A percentile compares a stretch with the other conserved stretches of the same genome.
Evolutionary conservation across 768 basidiomycete species (phyloP).

Genomic region (Stropharia rugosoannulata): DNA sequence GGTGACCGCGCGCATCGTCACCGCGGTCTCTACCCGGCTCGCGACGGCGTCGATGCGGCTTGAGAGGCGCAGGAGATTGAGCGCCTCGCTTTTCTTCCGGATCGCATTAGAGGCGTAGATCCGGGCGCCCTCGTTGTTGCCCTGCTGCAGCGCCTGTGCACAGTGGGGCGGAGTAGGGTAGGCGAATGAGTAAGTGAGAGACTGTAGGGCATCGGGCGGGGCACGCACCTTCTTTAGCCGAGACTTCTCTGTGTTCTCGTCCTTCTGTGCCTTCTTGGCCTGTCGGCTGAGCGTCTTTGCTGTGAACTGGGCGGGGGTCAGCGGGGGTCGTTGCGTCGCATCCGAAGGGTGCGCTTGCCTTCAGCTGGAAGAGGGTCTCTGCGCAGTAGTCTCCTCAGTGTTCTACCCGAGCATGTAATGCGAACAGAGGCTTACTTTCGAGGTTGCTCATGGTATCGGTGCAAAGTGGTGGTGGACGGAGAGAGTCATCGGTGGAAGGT

Average conservation of each 20-base stretch:
- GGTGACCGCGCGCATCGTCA: constrained; percentile 96
- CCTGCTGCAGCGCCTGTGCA: constrained; percentile 87
- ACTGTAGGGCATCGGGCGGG: not conserved
- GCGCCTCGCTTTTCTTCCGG: constrained; percentile 92
- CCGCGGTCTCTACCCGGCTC: constrained; percentile 95
- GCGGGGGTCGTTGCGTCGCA: not conserved
- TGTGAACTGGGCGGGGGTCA: constrained; percentile 69
- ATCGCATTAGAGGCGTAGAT: constrained; percentile 99
- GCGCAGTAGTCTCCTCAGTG: constrained; percentile 28
- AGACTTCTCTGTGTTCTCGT: constrained; percentile 85
- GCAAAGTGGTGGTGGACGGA: constrained; percentile 5
- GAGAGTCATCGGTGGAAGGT: not conserved
- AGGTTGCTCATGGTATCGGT: constrained; percentile 67
- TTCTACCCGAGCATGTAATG: not conserved
- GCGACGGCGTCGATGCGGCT: constrained; percentile 97
- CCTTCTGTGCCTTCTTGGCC: constrained; percentile 97
- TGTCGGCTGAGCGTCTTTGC: constrained; percentile 94
- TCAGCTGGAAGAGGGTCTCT: constrained; percentile 99
- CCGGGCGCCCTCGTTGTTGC: constrained; percentile 93
- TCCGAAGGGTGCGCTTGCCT: constrained; percentile 46
- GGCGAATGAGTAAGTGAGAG: not conserved
- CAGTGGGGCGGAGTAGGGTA: not conserved
- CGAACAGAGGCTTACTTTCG: constrained; percentile 66
- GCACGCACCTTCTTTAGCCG: constrained; percentile 87
- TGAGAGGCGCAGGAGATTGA: constrained; percentile 87